Base-by-base conservation (phyloP, 2,329 filamentous ascomycete genomes). In the Neofusicoccum cordaticola region DNA sequence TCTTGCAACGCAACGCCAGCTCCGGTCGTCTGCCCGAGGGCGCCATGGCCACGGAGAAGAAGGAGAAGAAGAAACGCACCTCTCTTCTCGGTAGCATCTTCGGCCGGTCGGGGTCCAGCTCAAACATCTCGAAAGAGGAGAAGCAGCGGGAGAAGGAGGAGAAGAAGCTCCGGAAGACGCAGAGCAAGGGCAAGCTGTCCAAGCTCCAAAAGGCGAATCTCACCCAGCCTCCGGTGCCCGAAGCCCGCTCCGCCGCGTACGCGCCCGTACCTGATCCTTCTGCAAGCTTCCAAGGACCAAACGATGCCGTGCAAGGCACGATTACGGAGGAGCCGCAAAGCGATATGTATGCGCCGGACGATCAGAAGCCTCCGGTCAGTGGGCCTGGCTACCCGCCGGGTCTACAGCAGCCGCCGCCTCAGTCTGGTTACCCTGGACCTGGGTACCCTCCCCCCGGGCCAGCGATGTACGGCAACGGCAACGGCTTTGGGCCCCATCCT, bases 61-160 rank as follows among this genome's bases (percentile, higher is more conserved):
- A 65, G 5, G 37, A 71, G 58, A 78, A 76, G 68, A 82, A 81
- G 67, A 81, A 80, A 63, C 74, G 80, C 39, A 81, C 82, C 53
- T 82, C 81, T 1, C 69, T 74, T 3, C 67, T 83, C 11, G 79
- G 80, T 4, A 78, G 74, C 39, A 67, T 83, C 1, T 82, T 83
- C 62, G 73, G 76, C 35, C 73, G 80, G 37, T 65, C 63, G 2
- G 31, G 34, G 1, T 60, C 63, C 4, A 50, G 27, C 13, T 19
- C 57, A 1, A n/a, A 22, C 3, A 27, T 47, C 27, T 5, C 27
- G 27, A 31, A 31, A 5, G 73, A 72, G 6, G 79, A 79, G 62
- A 72, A 76, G 51, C 72, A 75, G 45, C 76, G 75, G 65, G 50
- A 47, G 39, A 56, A 65, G 39, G 53, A 52, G 1, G 63, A 61